A percentile compares a stretch with the other conserved stretches of the same genome.
Conservation (phyloP, 768 basidiomycete species). For the Panaeolus cyanescens region DNA sequence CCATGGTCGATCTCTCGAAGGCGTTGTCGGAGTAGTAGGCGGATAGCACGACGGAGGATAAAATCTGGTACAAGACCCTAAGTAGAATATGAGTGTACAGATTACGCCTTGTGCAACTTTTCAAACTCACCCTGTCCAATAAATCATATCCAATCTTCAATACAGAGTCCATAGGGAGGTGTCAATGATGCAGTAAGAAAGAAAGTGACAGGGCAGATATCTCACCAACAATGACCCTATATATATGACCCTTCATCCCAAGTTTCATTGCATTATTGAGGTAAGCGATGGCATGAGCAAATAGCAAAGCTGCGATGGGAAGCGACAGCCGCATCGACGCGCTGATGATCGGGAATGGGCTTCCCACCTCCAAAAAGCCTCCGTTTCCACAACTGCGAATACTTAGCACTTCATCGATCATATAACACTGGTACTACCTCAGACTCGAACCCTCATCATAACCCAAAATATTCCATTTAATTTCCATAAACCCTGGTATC, state of each 20-base stretch:
- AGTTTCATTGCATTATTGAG: too few relatives aligned
- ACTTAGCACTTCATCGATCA: too few relatives aligned
- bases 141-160: constrained; percentile 39
- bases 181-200: background rate
- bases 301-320: background rate
- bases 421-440: too few relatives aligned
- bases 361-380: background rate
- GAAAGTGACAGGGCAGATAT: background rate
- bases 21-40: constrained; percentile 49
- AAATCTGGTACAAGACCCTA: constrained; percentile 68
- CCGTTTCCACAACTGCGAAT: too few relatives aligned
- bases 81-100: too few relatives aligned
- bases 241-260: too few relatives aligned
- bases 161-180: constrained; percentile 19
- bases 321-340: background rate
- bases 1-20: constrained; percentile 63
- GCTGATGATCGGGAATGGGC: background rate
- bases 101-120: too few relatives aligned
- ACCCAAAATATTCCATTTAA: background rate
- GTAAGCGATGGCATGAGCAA: background rate
- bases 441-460: too few relatives aligned
- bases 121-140: constrained; percentile 19
- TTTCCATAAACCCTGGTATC: background rate
- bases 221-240: background rate
- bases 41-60: constrained; percentile 35